Conservation (phyloP, 306 rosid genomes). For the Malus fusca region DNA sequence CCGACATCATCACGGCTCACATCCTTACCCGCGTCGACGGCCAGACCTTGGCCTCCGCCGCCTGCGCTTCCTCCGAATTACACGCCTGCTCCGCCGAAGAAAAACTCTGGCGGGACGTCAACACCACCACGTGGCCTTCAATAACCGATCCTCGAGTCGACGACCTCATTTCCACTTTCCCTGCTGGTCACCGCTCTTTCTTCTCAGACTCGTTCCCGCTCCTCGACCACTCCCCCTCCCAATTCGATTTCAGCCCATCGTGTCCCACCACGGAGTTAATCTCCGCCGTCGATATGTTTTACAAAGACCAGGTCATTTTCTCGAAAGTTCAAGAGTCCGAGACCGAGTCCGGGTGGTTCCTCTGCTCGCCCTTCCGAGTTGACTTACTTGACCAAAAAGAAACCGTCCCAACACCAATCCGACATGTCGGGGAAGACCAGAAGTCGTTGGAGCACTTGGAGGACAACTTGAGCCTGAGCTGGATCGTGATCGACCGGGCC, state of each 20-base stretch:
- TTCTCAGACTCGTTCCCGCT: conserved; percentile 68
- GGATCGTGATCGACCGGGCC: conserved; percentile 65
- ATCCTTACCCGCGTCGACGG: conserved; percentile 76
- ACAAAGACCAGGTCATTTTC: conserved; percentile 39
- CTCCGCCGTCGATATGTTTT: conserved; percentile 70
- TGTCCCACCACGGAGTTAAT: conserved; percentile 22
- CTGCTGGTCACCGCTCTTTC: conserved; percentile 49
- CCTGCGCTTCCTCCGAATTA: conserved; percentile 40
- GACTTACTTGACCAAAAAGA: conserved; percentile 57
- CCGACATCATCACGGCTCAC: conserved; percentile 56
- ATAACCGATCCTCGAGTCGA: conserved; percentile 20
- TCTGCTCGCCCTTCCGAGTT: conserved; percentile 50
- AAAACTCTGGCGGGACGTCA: conserved; percentile 52
- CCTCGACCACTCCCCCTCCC: conserved; percentile 14
- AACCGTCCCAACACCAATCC: conserved; percentile 32
- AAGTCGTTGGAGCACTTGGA: conserved; percentile 36
- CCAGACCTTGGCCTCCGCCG: conserved; percentile 44
- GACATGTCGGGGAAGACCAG: conserved; percentile 11
- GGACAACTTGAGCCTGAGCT: conserved; percentile 49
- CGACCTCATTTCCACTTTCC: conserved; percentile 40
- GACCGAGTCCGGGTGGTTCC: conserved; percentile 52
- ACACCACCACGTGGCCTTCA: conserved; percentile 69
- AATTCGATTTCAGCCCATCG: neutral
- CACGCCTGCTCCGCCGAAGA: conserved; percentile 49
- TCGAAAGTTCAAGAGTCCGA: conserved; percentile 39